Evolutionary conservation across 2,329 filamentous ascomycete genomes (phyloP).

Genomic region (Fonsecaea nubica): DNA sequence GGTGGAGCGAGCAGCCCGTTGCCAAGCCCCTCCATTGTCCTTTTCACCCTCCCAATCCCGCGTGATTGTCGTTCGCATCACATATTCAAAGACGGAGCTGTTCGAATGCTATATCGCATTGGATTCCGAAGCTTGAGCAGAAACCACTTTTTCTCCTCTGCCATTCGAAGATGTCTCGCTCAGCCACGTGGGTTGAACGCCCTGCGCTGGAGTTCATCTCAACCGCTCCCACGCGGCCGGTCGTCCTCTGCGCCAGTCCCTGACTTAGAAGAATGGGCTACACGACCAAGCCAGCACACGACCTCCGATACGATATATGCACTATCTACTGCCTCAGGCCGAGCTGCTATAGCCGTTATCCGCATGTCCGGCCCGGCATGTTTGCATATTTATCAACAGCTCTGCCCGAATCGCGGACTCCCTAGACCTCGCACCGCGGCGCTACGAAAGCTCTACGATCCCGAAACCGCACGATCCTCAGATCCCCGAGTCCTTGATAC

Average conservation of each 20-base stretch:
- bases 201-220: background rate
- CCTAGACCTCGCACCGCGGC: slow-evolving; percentile 70
- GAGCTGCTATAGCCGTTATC: slow-evolving; percentile 88
- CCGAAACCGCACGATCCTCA: slow-evolving; percentile 48
- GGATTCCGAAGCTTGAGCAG: slow-evolving; percentile 5
- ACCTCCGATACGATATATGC: slow-evolving; percentile 77
- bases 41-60: background rate
- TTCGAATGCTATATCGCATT: slow-evolving; percentile 32
- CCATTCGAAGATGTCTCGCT: background rate
- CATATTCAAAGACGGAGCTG: background rate
- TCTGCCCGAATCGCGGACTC: slow-evolving; percentile 63
- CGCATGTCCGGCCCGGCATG: slow-evolving; percentile 83
- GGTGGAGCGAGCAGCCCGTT: background rate
- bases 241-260: slow-evolving; percentile 21
- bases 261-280: slow-evolving; percentile 20
- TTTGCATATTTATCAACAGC: slow-evolving; percentile 68
- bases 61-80: background rate
- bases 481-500: slow-evolving; percentile 68
- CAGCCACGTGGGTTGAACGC: background rate
- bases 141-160: background rate
- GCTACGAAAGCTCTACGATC: slow-evolving; percentile 75
- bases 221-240: slow-evolving; percentile 6
- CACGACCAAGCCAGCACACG: background rate
- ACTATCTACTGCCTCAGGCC: slow-evolving; percentile 82
- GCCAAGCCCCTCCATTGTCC: background rate